Percentiles rank a stretch among this genome's conserved stretches.
Evolutionary conservation across 345 rosid genomes (phyloP).

Genomic region (Gossypium ekmanianum): DNA sequence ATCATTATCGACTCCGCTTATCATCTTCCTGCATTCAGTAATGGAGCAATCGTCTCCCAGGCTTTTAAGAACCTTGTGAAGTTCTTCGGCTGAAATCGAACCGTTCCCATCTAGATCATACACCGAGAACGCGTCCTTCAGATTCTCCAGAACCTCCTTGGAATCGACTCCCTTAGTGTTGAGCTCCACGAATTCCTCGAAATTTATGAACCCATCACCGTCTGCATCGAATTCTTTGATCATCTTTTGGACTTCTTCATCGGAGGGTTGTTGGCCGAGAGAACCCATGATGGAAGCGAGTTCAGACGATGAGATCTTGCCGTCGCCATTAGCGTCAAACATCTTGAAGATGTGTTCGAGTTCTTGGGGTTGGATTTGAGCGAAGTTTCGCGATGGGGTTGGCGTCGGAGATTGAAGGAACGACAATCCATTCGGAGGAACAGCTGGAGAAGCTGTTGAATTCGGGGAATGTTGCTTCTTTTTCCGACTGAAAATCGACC

Average conservation of each 20-base stretch:
- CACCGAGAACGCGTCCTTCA: constrained; percentile 74
- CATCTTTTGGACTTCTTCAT: constrained; percentile 51
- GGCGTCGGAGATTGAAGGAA: constrained; percentile 26
- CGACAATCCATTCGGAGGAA: neutral
- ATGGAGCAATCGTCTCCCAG: constrained; percentile 72
- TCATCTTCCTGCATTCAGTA: constrained; percentile 78
- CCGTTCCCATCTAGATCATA: constrained; percentile 88
- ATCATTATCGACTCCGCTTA: constrained; percentile 15
- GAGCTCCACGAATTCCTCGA: constrained; percentile 51
- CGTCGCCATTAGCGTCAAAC: constrained; percentile 85
- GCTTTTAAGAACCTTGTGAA: constrained; percentile 58
- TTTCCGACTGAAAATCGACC: constrained; percentile 37
- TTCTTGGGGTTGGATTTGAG: constrained; percentile 39
- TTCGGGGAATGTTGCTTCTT: constrained; percentile 22
- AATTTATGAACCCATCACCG: constrained; percentile 46
- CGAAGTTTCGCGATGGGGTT: constrained; percentile 24
- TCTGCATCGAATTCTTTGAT: constrained; percentile 56
- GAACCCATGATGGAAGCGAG: constrained; percentile 62
- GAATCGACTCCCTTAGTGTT: constrained; percentile 70
- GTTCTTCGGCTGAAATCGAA: constrained; percentile 78
- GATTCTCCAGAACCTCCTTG: constrained; percentile 54
- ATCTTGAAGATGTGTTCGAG: constrained; percentile 66
- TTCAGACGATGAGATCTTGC: constrained; percentile 84
- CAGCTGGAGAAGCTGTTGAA: neutral
- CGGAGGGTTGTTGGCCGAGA: constrained; percentile 55